Evolutionary conservation across 805 yeast species (phyloP), one percentile per base, ranked within the genome.

Genomic region (Lipomyces spencermartinsiae): DNA sequence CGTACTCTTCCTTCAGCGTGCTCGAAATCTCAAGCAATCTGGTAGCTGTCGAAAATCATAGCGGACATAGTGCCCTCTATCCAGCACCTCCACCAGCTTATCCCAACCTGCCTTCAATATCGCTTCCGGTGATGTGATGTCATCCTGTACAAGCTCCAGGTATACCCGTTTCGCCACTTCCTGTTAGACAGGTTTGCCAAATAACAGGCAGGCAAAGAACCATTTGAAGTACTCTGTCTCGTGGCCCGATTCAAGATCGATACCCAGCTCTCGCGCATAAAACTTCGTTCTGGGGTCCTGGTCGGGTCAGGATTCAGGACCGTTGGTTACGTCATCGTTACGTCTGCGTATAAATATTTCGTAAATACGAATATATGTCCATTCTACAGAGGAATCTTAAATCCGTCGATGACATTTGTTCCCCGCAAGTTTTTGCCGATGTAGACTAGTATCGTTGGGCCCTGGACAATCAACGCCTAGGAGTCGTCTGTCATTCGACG

Each of bases 201-300:
- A 53, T 12, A 53, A 22, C 33, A 53, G 33, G n/a, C 12, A 16
- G 14, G 56, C 56, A 9, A 53, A 29, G 31, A 53, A 53, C 56
- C 56, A 53, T 53, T 53, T 53, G 56, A 53, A 53, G 56, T 53
- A 53, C 56, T 53, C 56, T 22, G 33, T 19, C 31, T 53, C 56
- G 9, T 14, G 14, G 0, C 56, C 33, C 16, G 56, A 22, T 53
- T 53, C 56, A 22, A 53, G 56, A 29, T 53, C 56, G 19, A 53
- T 53, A 53, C 31, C 56, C 8, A 53, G 56, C 8, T 53, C 56
- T 19, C 19, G n/a, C 31, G 56, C 56, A 6, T 53, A 53, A 12
- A 53, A n/a, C 22, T 43, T 43, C 56, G n/a, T n/a, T n/a, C n/a
- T n/a, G n/a, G n/a, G n/a, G n/a, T n/a, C n/a, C n/a, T n/a, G n/a